A percentile compares a stretch with the other conserved stretches of the same genome.
phyloP scores from a whole-genome alignment of 75 land plant species.

The Selaginella tamariscina region DNA sequence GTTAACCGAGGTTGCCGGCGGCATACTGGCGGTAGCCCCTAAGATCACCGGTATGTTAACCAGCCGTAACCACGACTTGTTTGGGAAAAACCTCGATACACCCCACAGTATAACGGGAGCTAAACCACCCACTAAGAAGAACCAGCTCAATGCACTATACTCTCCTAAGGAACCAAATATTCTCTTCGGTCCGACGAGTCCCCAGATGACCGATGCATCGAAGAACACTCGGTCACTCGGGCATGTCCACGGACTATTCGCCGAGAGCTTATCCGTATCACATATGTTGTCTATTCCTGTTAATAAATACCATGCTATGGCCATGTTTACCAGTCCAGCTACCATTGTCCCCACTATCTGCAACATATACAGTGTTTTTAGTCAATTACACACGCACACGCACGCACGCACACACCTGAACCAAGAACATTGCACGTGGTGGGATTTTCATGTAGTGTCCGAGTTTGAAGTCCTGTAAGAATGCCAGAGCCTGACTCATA shows the following conservation, averaged over 20 bases:
- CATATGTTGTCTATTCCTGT: conserved; percentile 43
- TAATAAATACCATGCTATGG: conserved; percentile 41
- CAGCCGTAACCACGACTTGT: background rate
- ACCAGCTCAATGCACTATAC: conserved; percentile 6
- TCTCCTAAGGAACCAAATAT: conserved; percentile 32
- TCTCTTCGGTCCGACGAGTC: conserved; percentile 40
- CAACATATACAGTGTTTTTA: background rate
- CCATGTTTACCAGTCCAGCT: conserved; percentile 32
- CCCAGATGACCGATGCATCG: conserved; percentile 61
- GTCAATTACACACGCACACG: background rate
- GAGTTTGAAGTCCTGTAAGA: conserved; percentile 32
- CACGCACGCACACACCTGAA: conserved; percentile 17
- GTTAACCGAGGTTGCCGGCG: conserved; percentile 27
- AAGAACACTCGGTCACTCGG: conserved; percentile 41
- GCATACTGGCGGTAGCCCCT: conserved; percentile 14
- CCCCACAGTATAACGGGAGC: background rate
- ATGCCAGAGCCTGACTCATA: conserved; percentile 29
- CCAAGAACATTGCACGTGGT: conserved; percentile 35
- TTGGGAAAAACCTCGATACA: background rate
- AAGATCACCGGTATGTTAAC: conserved; percentile 22
- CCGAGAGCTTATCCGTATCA: conserved; percentile 20
- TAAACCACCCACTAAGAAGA: background rate
- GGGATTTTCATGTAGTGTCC: conserved; percentile 57
- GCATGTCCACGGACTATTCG: conserved; percentile 47
- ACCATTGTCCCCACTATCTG: conserved; percentile 13